Evolutionary conservation across 352 stramenopile genomes (phyloP).

Genomic region (Phytophthora ramorum): DNA sequence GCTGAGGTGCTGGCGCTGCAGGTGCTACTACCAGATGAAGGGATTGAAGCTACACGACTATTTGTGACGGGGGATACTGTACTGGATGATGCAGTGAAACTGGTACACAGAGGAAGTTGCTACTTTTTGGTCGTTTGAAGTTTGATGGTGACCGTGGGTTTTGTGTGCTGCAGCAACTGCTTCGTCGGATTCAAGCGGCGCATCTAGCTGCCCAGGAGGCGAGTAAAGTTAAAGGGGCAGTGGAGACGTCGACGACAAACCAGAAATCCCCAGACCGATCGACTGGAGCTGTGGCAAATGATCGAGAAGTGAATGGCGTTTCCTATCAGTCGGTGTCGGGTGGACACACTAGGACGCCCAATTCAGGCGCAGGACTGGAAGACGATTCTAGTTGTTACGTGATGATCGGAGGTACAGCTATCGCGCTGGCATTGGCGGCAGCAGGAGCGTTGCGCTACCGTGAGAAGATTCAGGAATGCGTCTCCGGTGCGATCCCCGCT

Average conservation of each 20-base stretch:
- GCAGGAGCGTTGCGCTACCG: conserved; percentile 58
- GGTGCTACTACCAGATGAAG: conserved; percentile 55
- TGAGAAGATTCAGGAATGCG: conserved; percentile 52
- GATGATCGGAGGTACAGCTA: conserved; percentile 55
- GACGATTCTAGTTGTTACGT: conserved; percentile 46
- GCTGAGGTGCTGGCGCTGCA: conserved; percentile 55
- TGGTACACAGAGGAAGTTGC: conserved; percentile 31
- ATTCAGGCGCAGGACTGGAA: conserved; percentile 5
- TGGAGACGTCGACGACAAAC: conserved; percentile 3
- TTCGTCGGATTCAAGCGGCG: conserved; percentile 40
- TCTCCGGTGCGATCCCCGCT: conserved; percentile 48
- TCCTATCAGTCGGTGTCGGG: conserved; percentile 12
- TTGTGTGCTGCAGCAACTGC: conserved; percentile 34
- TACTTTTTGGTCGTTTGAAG: neutral
- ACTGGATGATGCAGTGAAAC: conserved; percentile 53
- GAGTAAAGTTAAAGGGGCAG: conserved; percentile 8
- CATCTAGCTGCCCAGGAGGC: conserved; percentile 25
- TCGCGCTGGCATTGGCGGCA: conserved; percentile 54
- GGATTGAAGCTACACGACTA: conserved; percentile 35
- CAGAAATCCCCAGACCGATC: neutral
- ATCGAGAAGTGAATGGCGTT: conserved; percentile 9
- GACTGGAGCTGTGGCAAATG: neutral
- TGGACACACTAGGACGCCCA: conserved; percentile 1
- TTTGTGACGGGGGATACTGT: conserved; percentile 46
- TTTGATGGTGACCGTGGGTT: conserved; percentile 2